Percentiles rank a stretch among this genome's conserved stretches.
These are phyloP conservation scores for Prunus fruticosa DNA, from an alignment of 306 rosid genomes.

Conservation along the genomic window DNA sequence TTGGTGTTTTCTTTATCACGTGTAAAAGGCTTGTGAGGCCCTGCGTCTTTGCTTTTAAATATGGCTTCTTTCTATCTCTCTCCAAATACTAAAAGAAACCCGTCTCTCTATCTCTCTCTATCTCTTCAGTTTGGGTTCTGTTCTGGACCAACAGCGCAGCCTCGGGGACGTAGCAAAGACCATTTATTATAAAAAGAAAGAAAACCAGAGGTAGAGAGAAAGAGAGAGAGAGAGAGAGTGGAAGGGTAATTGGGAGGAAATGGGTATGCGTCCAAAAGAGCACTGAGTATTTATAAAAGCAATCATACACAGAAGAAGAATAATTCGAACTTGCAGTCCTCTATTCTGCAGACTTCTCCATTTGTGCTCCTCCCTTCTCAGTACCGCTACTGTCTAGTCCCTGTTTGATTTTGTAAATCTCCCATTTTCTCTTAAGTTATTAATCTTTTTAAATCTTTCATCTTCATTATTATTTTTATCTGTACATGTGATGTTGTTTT, in stretches of 20 bases:
- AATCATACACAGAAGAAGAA: constrained; percentile 81
- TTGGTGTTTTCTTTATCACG: constrained; percentile 81
- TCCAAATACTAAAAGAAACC: neutral
- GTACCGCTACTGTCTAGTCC: constrained; percentile 13
- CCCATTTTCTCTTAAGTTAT: neutral
- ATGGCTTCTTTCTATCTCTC: constrained; percentile 18
- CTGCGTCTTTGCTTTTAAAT: constrained; percentile 30
- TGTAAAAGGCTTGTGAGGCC: constrained; percentile 55
- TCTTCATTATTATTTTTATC: neutral
- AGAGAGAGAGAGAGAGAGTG: neutral
- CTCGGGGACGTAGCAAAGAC: constrained; percentile 57
- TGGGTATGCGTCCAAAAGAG: constrained; percentile 61
- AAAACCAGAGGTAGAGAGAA: neutral
- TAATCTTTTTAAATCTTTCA: neutral
- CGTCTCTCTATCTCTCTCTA: constrained; percentile 9
- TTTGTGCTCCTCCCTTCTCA: constrained; percentile 19
- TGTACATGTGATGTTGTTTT: neutral
- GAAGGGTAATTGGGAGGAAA: constrained; percentile 10
- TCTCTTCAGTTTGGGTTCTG: constrained; percentile 25
- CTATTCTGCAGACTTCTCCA: constrained; percentile 57
- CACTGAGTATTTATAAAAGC: constrained; percentile 60
- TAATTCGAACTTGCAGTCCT: constrained; percentile 87
- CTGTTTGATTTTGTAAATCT: neutral
- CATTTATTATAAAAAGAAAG: constrained; percentile 23
- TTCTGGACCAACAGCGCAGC: constrained; percentile 51